These are phyloP conservation scores for Ananas comosus DNA, from an alignment of 176 grass and related monocot species.

Conservation along the genomic window DNA sequence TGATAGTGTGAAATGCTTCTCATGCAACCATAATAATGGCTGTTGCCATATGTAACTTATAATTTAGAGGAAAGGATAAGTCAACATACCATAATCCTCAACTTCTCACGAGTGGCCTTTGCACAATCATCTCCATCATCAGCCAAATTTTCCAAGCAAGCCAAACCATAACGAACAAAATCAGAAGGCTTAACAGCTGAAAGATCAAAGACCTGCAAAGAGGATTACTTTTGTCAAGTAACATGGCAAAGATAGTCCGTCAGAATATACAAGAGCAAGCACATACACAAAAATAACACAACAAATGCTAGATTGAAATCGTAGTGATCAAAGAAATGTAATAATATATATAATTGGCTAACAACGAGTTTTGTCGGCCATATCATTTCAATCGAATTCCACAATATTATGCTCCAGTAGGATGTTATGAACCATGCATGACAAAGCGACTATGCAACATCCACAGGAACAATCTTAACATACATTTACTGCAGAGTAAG, in stretches of 20 bases:
- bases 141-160: conserved; percentile 85
- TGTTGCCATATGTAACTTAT: not conserved
- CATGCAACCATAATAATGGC: no score
- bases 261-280: conserved; percentile 1
- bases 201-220: conserved; percentile 83
- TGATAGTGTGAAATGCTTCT: no score
- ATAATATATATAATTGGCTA: no score
- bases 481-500: no score
- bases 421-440: no score
- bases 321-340: no score
- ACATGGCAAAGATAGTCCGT: not conserved
- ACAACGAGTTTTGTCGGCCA: no score
- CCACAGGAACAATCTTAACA: no score
- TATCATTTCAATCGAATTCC: no score
- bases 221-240: not conserved
- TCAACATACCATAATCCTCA: conserved; percentile 84
- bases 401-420: no score
- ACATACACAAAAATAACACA: not conserved
- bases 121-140: conserved; percentile 62
- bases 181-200: conserved; percentile 66
- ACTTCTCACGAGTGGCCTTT: conserved; percentile 46
- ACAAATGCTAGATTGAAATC: no score
- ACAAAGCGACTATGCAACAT: no score
- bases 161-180: conserved; percentile 78
- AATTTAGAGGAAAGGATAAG: conserved; percentile 2